Percentiles rank a stretch among this genome's conserved stretches.
Conservation (phyloP, 495 filamentous ascomycete species). For the Massariosphaeria phaeospora region DNA sequence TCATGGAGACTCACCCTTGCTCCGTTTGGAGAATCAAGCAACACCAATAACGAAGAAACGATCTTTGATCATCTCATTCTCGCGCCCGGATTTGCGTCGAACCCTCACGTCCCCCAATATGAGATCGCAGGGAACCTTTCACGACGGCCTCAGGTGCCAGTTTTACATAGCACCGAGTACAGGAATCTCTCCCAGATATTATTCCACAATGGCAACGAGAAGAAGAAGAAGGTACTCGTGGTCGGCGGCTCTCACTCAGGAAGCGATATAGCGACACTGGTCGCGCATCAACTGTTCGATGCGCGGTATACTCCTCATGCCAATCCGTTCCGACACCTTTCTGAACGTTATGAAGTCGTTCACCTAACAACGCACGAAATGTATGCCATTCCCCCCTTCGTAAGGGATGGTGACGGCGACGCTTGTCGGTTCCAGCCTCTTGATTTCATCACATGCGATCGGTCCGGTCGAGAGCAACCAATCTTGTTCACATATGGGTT, state of each 20-base stretch:
- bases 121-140: background rate
- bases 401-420: background rate
- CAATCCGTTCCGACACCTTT: background rate
- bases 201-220: background rate
- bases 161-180: slow-evolving; percentile 4
- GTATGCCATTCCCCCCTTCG: background rate
- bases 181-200: background rate
- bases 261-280: background rate
- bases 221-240: background rate
- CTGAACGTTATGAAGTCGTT: background rate
- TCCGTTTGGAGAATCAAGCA: background rate
- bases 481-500: background rate
- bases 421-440: background rate
- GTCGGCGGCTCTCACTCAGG: slow-evolving; percentile 11
- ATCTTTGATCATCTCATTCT: background rate
- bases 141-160: background rate
- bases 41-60: no score
- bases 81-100: background rate
- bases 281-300: background rate
- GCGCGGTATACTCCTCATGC: background rate
- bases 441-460: background rate
- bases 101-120: background rate
- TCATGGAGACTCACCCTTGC: no score
- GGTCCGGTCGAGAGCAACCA: background rate
- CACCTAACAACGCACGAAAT: background rate